Conservation (phyloP, 352 stramenopile genomes). For the Albugo candida region DNA sequence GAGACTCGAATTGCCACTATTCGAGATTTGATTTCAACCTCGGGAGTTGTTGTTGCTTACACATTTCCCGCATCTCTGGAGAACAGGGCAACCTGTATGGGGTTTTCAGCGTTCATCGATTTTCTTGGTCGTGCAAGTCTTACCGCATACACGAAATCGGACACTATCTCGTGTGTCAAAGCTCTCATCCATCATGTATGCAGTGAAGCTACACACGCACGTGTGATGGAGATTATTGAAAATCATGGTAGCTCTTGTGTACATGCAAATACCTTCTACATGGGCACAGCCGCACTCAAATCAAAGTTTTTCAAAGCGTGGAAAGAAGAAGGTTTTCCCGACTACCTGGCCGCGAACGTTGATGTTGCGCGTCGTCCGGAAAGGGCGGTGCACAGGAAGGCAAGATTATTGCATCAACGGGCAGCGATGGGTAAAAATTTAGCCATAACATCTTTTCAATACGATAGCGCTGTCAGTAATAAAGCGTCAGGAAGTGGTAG, state of each 20-base stretch:
- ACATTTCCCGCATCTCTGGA: constrained; percentile 3
- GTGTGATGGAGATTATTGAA: constrained; percentile 40
- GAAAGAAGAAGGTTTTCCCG: constrained; percentile 50
- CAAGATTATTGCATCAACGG: too few species aligned
- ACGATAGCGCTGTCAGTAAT: too few species aligned
- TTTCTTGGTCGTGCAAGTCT: constrained; percentile 31
- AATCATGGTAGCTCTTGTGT: constrained; percentile 46
- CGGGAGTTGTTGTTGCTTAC: constrained; percentile 29
- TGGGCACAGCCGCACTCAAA: constrained; percentile 48
- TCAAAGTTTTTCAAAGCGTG: constrained; percentile 71
- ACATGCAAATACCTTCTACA: constrained; percentile 51
- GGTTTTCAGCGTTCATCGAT: constrained; percentile 49
- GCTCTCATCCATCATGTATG: constrained; percentile 58
- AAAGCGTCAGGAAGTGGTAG: too few species aligned
- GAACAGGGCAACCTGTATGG: constrained; percentile 17
- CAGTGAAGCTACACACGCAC: constrained; percentile 31
- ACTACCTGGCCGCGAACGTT: constrained; percentile 20
- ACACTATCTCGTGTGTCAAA: constrained; percentile 35
- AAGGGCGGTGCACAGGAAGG: too few species aligned
- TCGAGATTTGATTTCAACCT: constrained; percentile 17
- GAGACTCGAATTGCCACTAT: constrained; percentile 13
- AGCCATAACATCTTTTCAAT: too few species aligned
- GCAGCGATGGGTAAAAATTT: too few species aligned
- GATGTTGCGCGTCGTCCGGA: too few species aligned
- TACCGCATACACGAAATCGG: constrained; percentile 25